These are phyloP conservation scores for Debaryomyces coudertii DNA, from an alignment of 1,139 yeast species.

Conservation along the genomic window DNA sequence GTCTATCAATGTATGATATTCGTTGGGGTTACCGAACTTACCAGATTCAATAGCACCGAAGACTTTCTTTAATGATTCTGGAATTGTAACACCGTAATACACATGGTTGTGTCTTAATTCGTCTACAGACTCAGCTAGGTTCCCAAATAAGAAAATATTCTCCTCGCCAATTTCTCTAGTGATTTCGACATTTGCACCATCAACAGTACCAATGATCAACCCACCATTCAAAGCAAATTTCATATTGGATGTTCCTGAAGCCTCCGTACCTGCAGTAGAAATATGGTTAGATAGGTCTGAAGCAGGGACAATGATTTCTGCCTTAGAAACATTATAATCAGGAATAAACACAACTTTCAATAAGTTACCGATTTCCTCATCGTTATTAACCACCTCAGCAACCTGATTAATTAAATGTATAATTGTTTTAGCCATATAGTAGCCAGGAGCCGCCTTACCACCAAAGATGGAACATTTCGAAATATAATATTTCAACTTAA, in stretches of 20 bases:
- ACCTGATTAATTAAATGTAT: slow-evolving; percentile 85
- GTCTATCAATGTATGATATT: slow-evolving; percentile 69
- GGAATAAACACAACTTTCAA: slow-evolving; percentile 88
- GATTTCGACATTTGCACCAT: slow-evolving; percentile 95
- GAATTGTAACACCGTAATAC: slow-evolving; percentile 57
- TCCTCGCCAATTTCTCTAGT: slow-evolving; percentile 93
- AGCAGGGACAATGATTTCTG: slow-evolving; percentile 88
- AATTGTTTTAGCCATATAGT: slow-evolving; percentile 90
- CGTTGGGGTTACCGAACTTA: slow-evolving; percentile 69
- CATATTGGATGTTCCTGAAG: slow-evolving; percentile 96
- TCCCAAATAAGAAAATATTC: slow-evolving; percentile 89
- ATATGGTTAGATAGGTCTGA: slow-evolving; percentile 92
- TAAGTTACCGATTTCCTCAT: slow-evolving; percentile 69
- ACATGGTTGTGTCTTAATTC: slow-evolving; percentile 78
- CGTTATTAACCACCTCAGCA: slow-evolving; percentile 78
- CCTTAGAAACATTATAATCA: slow-evolving; percentile 92
- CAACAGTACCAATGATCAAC: slow-evolving; percentile 91
- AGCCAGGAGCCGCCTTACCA: slow-evolving; percentile 97
- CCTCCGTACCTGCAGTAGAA: slow-evolving; percentile 98
- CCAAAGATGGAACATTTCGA: slow-evolving; percentile 86
- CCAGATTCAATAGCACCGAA: slow-evolving; percentile 72
- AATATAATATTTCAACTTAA: slow-evolving; percentile 59
- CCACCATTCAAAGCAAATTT: slow-evolving; percentile 95
- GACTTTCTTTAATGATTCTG: slow-evolving; percentile 62
- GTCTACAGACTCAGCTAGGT: slow-evolving; percentile 86